Evolutionary conservation across 179 eudicot genomes (phyloP).

Genomic region (Pouteria campechiana): DNA sequence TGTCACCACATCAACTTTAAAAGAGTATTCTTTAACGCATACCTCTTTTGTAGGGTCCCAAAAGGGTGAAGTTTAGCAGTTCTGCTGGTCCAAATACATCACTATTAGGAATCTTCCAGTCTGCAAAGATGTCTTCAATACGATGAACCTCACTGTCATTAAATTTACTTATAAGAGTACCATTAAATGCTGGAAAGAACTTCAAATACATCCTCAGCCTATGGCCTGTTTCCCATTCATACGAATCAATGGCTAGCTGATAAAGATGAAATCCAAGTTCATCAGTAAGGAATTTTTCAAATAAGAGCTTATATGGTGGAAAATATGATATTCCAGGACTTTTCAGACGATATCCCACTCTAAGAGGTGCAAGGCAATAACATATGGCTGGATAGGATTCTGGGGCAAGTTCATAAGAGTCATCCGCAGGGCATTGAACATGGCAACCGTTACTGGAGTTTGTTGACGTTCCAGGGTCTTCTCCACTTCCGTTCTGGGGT

Average conservation of each 20-base stretch:
- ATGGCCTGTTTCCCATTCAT: conserved; percentile 64
- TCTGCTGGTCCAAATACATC: conserved; percentile 80
- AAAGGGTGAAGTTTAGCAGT: conserved; percentile 64
- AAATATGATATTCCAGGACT: conserved; percentile 69
- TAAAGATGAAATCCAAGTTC: conserved; percentile 34
- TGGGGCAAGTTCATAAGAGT: conserved; percentile 48
- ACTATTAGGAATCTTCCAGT: conserved; percentile 42
- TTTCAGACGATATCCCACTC: conserved; percentile 60
- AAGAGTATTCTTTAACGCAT: conserved; percentile 9
- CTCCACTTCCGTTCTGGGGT: conserved; percentile 25
- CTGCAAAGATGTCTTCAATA: conserved; percentile 30
- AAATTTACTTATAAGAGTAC: conserved; percentile 15
- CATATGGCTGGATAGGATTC: conserved; percentile 33
- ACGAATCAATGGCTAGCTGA: conserved; percentile 51
- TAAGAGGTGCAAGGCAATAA: conserved; percentile 61
- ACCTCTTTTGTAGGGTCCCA: conserved; percentile 54
- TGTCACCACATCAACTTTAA: background rate
- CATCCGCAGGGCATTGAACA: conserved; percentile 33
- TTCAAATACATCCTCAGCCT: conserved; percentile 63
- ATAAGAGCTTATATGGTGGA: conserved; percentile 28
- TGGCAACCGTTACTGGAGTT: conserved; percentile 30
- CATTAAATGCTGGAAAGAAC: conserved; percentile 37
- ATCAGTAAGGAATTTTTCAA: conserved; percentile 35
- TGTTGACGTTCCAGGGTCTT: conserved; percentile 8
- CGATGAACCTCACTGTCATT: conserved; percentile 44